Evolutionary conservation across 75 land plant genomes (phyloP), one percentile per base, ranked within the genome.

Genomic region (Selaginella tamariscina): DNA sequence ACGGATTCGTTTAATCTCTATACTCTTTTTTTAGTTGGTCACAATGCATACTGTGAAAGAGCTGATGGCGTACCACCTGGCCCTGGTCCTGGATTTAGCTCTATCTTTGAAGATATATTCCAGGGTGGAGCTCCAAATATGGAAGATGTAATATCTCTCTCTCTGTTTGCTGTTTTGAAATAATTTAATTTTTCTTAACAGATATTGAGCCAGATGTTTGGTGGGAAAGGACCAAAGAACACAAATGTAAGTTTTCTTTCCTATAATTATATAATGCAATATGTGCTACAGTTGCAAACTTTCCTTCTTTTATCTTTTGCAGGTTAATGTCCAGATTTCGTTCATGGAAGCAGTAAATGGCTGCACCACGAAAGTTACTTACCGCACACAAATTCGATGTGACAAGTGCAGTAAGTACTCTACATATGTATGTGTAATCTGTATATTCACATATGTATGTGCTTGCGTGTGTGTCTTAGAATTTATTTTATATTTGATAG

Each of bases 341-440:
- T 89, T 93, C 75, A 26, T 70, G 79, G 95, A 93, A 76, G 95
- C 98, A 59, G 88, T 83, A 8, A 74, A 73, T 79, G 98, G 98
- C 22, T 89, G 95, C 76, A 78, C 78, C 30, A 93, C 83, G 71
- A 65, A 73, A 24, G 60, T 93, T 24, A 75, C 81, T 23, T 83
- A 85, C 74, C 81, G 73, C 72, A 77, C 88, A 44, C 32, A 66
- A 30, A 82, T 86, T 31, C 84, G 82, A 2, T 93, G 98, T 72
- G 76, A 86, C 65, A 67, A 82, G 32, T 93, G 98, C 73, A 54
- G 95, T 91, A 70, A 85, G 97, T 82, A 5, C 27, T 30, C 21
- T 55, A 22, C 20, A 68, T 22, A 54, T 23, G 1, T 33, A n/a
- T n/a, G n/a, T n/a, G n/a, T n/a, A n/a, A n/a, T n/a, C n/a, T n/a